Evolutionary conservation across 345 rosid species (phyloP), one percentile per base, ranked within the genome.

Genomic region (Eucalyptus melliodora): DNA sequence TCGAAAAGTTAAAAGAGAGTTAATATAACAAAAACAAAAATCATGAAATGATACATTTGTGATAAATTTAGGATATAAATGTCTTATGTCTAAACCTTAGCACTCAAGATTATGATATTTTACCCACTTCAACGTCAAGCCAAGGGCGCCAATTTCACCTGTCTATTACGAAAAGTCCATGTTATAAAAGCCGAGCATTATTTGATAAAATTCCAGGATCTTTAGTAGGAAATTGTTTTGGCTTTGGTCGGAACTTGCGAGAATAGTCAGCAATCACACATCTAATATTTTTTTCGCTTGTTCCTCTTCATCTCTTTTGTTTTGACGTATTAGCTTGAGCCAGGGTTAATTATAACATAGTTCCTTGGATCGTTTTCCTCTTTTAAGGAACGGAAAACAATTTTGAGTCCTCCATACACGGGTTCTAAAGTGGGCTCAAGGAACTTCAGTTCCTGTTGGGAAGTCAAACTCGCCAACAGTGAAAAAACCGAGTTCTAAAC

Each of bases 21-120:
- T 59, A 59, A 24, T 10, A 24, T 24, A 0, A 10, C 5, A 9
- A 56, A 56, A 56, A 24, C 24, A 56, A 56, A 45, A 45, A 45
- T 56, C 13, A 0, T 10, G 13, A 56, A 56, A 12, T 10, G 1
- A 1, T 56, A 56, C 6, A 10, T 0, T 56, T 24, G 11, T 56
- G 13, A 56, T 24, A 56, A 56, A 9, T 56, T 56, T 47, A 47
- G 17, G 72, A 62, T 30, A 30, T 30, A 9, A 9, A 30, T 62
- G 34, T 30, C 72, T 62, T 30, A 30, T 62, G 34, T 62, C 30
- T 10, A 62, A 60, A 62, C 34, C 34, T 62, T 30, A 62, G 16
- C 72, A 62, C 72, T 62, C 72, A 7, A 62, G 72, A 62, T 62
- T 30, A 30, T 62, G 72, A 62, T 30, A 62, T 62, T 30, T 30